Evolutionary conservation across 306 rosid species (phyloP), one percentile per base, ranked within the genome.

Genomic region (Rubus parviflorus): DNA sequence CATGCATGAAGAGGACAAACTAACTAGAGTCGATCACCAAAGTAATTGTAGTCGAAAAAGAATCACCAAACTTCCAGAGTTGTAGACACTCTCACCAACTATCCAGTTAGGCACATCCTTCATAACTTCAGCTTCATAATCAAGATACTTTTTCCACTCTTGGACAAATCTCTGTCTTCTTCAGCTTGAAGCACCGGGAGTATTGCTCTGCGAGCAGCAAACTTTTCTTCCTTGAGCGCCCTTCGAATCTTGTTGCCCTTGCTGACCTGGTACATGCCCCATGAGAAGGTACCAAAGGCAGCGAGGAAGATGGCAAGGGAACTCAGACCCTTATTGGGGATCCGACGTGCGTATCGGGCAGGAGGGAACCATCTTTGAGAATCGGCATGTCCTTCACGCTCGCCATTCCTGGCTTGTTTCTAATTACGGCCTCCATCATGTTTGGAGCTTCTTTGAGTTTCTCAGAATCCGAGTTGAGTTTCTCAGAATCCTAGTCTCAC

Each of bases 91-190:
- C 75, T 86, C 97, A 47, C 99, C 99, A 58, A 96, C 99, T 88
- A 92, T 96, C 98, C 99, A 93, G 23, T 97, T 97, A 7, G 99
- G 99, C 63, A 96, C 99, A 48, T 96, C 97, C 93, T 93, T 92
- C 99, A 96, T 96, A 47, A 96, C 93, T 52, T 96, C 97, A 0
- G 99, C 99, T 89, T 96, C 98, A 43, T 93, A 93, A 19, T 91
- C 97, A 4, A 96, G 97, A 82, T 96, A 96, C 77, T 90, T 92
- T 83, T 93, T 90, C 99, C 99, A 96, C 90, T 96, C 99, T 74
- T 74, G 79, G 66, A 96, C 96, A 80, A 89, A 96, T 93, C 99
- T 81, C 93, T 97, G 62, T 96, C 99, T 81, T 96, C 99, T 82
- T 96, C 99, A 45, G 99, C 99, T 85, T 96, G 99, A 69, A 96